Evolutionary conservation across 2,329 filamentous ascomycete genomes (phyloP).

Genomic region (Fusarium sulawesiense): DNA sequence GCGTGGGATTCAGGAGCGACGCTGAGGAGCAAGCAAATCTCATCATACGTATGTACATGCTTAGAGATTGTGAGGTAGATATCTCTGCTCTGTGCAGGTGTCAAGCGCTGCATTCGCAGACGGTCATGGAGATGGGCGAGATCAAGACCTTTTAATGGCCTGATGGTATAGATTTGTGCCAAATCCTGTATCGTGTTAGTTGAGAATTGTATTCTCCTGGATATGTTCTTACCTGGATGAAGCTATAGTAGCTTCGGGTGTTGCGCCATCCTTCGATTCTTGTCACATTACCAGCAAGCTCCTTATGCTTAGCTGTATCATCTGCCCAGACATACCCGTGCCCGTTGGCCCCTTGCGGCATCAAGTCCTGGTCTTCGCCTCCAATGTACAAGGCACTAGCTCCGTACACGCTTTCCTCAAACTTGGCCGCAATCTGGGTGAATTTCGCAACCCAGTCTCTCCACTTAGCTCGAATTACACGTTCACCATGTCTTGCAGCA

Average conservation of each 20-base stretch:
- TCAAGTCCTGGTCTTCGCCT: conserved; percentile 74
- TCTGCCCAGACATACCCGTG: conserved; percentile 97
- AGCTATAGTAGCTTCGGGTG: conserved; percentile 94
- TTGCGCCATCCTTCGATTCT: conserved; percentile 97
- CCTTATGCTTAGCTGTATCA: conserved; percentile 80
- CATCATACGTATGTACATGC: conserved; percentile 82
- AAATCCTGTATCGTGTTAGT: conserved; percentile 64
- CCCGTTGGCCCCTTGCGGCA: conserved; percentile 71
- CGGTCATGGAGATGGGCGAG: conserved; percentile 93
- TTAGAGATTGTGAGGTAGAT: conserved; percentile 86
- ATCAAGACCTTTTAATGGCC: conserved; percentile 83
- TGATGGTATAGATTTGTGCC: conserved; percentile 70
- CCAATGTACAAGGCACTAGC: conserved; percentile 90
- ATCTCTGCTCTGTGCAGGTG: conserved; percentile 78
- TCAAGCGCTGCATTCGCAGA: conserved; percentile 82
- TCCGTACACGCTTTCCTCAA: conserved; percentile 95
- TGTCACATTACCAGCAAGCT: conserved; percentile 90
- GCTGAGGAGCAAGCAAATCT: conserved; percentile 84
- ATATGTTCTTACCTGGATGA: conserved; percentile 75
- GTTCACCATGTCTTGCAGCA: conserved; percentile 85
- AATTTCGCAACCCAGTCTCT: conserved; percentile 95
- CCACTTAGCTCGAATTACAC: conserved; percentile 91
- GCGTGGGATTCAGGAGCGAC: conserved; percentile 87
- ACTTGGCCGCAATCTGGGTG: conserved; percentile 89
- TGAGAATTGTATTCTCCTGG: not conserved